Evolutionary conservation across 352 stramenopile genomes (phyloP), one percentile per base, ranked within the genome.

Genomic region (Globisporangium sylvaticum): DNA sequence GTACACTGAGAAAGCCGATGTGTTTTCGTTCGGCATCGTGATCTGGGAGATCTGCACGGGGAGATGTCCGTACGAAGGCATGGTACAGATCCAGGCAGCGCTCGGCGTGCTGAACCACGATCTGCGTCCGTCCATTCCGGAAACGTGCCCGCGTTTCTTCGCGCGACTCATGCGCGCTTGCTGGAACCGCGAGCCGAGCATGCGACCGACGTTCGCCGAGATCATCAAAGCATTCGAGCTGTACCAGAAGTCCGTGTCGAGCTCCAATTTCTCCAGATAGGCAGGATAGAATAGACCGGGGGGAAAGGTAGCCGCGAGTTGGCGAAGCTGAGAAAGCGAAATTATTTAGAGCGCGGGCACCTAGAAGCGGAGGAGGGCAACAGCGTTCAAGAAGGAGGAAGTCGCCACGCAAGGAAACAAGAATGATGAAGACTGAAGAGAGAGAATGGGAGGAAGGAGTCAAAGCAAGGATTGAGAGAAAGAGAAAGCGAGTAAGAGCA

Each of bases 1-100:
- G 68, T 98, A 97, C 80, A 97, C 91, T 22, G 92, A 97, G 67
- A 97, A 97, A 68, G 91, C 91, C 3, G 91, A 98, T 67, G 92
- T 98, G 57, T 98, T 95, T 67, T 97, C 88, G 52, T 97, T 98
- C 70, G 92, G 81, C 42, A 97, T 98, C 52, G 94, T 98, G 25
- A 79, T 98, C 62, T 98, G 92, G 92, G 92, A 98, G 68, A 96
- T 97, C 56, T 96, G 96, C 72, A 92, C 90, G 32, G 77, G 87
- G n/a, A 74, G 79, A 39, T 96, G 92, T 60, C 93, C 93, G 34
- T 97, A 97, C 67, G 87, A 96, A 54, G 88, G 87, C 53, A 95
- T 97, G 89, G 88, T 84, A 32, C 90, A 95, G 67, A 96, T 97
- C 58, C 84, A 96, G 31, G 78, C 81, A 31, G 89, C 86, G 18